Evolutionary conservation across 2,329 filamentous ascomycete species (phyloP), one percentile per base, ranked within the genome.

Genomic region (Penicillium sp.): DNA sequence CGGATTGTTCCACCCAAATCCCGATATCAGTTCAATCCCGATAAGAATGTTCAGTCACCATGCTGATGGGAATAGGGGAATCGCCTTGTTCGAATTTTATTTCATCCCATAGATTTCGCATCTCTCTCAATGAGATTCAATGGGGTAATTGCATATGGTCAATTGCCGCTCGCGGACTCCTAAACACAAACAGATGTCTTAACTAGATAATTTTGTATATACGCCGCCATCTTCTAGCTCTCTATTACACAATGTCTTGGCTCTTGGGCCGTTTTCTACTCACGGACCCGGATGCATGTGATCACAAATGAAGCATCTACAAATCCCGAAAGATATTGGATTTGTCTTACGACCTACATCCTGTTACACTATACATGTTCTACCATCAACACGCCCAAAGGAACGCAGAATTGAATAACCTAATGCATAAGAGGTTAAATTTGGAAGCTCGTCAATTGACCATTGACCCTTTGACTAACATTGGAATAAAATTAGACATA

Each of bases 11-110:
- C 53, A 50, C 27, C 15, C 53, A 55, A 50, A 55, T 42, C 45
- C 53, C 53, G 53, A 48, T 31, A 21, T 47, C 31, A 48, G 23
- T 13, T n/a, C 15, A 38, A 54, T 50, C 43, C 52, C 52, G 52
- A 54, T 25, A 8, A 31, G 23, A n/a, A 37, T 12, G 19, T 8
- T 5, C 15, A 8, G 21, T 25, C 21, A 35, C 8, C 6, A 25
- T 35, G 4, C n/a, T 35, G 13, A 23, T 1, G 6, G 15, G 15
- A 35, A 35, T 23, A 23, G 4, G 9, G 15, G 19, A n/a, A 23
- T 48, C 2, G 6, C 4, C 9, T 35, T 12, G 15, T n/a, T 35
- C 3, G 8, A n/a, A n/a, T 25, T 3, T 25, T 4, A 25, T 3
- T 35, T 3, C 13, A 17, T 13, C 15, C 31, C 2, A 17, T 4